Evolutionary conservation across 2,329 filamentous ascomycete species (phyloP).

Genomic region (Aspergillus sp.): DNA sequence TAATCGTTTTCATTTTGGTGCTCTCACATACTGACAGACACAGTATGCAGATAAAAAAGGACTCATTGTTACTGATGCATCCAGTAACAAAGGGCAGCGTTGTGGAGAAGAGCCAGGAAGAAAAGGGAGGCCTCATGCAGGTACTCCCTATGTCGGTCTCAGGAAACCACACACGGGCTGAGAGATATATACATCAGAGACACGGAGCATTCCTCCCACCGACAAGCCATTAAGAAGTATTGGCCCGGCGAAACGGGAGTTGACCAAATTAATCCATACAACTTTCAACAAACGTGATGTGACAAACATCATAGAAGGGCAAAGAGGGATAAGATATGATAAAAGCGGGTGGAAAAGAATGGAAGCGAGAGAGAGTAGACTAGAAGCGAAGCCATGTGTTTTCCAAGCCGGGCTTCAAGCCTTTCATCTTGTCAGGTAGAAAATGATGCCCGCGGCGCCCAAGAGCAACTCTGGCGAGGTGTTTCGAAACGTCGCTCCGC

Average conservation of each 20-base stretch:
- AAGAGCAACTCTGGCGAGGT: conserved; percentile 15
- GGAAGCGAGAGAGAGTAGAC: background rate
- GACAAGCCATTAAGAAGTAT: background rate
- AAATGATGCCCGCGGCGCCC: conserved; percentile 10
- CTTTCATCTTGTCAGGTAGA: conserved; percentile 9
- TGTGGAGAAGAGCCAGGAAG: background rate
- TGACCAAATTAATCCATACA: background rate
- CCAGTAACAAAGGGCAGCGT: background rate
- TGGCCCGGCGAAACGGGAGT: background rate
- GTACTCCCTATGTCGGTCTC: no score
- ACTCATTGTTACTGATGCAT: background rate
- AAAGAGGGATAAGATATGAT: background rate
- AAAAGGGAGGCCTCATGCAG: background rate
- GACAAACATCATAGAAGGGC: background rate
- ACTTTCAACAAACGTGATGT: background rate
- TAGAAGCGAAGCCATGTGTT: background rate
- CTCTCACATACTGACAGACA: background rate
- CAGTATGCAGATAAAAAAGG: no score
- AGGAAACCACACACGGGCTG: background rate
- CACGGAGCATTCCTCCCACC: background rate
- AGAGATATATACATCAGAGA: conserved; percentile 3
- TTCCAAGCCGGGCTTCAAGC: background rate
- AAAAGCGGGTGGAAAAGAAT: background rate
- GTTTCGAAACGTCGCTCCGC: conserved; percentile 11
- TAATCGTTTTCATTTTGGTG: background rate